These are phyloP conservation scores for Globisporangium alternatum DNA, from an alignment of 352 stramenopile species.

Conservation along the genomic window DNA sequence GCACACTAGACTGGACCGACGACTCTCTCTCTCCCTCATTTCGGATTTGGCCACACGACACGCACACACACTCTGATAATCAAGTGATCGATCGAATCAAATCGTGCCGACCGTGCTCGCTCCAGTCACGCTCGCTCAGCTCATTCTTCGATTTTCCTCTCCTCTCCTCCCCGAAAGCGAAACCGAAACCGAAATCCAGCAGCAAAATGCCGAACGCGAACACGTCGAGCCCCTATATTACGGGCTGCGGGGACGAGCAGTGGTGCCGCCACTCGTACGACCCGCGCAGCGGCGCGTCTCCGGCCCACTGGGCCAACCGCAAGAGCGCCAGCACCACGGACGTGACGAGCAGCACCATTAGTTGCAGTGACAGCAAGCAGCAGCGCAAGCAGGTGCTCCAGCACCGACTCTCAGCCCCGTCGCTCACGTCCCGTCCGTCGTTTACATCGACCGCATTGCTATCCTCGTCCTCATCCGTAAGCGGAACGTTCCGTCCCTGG, in stretches of 20 bases:
- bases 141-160: conserved; percentile 5
- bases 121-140: not conserved
- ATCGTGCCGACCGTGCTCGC: not conserved
- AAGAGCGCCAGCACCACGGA: conserved; percentile 5
- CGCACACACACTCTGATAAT: no score
- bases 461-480: conserved; percentile 1
- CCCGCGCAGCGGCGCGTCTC: not conserved
- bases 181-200: not conserved
- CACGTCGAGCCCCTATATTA: conserved; percentile 5
- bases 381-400: not conserved
- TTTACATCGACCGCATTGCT: not conserved
- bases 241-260: not conserved
- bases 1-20: no score
- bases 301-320: conserved; percentile 1
- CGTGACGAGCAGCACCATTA: not conserved
- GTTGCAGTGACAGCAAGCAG: not conserved
- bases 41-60: no score
- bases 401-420: conserved; percentile 9
- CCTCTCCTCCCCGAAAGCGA: not conserved
- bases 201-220: not conserved
- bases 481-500: conserved; percentile 10
- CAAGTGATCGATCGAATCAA: not conserved
- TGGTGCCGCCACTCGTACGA: conserved; percentile 12
- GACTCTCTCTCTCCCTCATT: no score
- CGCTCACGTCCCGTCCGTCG: conserved; percentile 3